A percentile compares a stretch with the other conserved stretches of the same genome.
phyloP scores from a whole-genome alignment of 805 yeast species.

The Candida ovalis region DNA sequence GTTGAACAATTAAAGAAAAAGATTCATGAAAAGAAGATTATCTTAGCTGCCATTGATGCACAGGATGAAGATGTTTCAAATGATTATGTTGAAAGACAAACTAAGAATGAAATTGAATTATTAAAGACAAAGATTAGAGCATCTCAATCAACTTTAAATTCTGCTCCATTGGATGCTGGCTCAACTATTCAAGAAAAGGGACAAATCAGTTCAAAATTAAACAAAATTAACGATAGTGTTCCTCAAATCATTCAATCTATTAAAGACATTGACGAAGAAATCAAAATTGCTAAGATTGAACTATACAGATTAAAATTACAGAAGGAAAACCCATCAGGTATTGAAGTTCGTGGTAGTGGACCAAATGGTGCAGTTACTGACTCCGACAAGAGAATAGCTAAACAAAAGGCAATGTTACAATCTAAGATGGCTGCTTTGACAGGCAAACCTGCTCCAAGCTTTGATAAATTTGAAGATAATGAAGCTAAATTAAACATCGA shows the following conservation, averaged over 20 bases:
- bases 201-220: conserved; percentile 53
- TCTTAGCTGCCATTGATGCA: conserved; percentile 68
- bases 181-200: conserved; percentile 43
- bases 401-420: conserved; percentile 70
- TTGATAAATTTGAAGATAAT: conserved; percentile 47
- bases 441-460: conserved; percentile 55
- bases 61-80: conserved; percentile 46
- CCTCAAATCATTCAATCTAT: conserved; percentile 68
- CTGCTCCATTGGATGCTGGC: conserved; percentile 21
- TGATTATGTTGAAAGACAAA: conserved; percentile 32
- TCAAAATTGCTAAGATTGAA: conserved; percentile 63
- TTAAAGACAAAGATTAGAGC: conserved; percentile 58
- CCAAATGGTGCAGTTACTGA: conserved; percentile 85
- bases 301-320: conserved; percentile 51
- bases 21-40: conserved; percentile 67
- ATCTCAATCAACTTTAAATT: conserved; percentile 38
- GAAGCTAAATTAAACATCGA: conserved; percentile 53
- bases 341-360: conserved; percentile 74
- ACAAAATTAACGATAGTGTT: conserved; percentile 62
- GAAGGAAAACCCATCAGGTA: conserved; percentile 63
- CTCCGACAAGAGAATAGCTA: conserved; percentile 73
- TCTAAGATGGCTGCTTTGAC: conserved; percentile 93
- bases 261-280: conserved; percentile 59
- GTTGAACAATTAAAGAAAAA: conserved; percentile 57
- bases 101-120: conserved; percentile 54